Evolutionary conservation across 164 flowering plant genomes (phyloP).

Genomic region (Chloranthus sessilifolius): DNA sequence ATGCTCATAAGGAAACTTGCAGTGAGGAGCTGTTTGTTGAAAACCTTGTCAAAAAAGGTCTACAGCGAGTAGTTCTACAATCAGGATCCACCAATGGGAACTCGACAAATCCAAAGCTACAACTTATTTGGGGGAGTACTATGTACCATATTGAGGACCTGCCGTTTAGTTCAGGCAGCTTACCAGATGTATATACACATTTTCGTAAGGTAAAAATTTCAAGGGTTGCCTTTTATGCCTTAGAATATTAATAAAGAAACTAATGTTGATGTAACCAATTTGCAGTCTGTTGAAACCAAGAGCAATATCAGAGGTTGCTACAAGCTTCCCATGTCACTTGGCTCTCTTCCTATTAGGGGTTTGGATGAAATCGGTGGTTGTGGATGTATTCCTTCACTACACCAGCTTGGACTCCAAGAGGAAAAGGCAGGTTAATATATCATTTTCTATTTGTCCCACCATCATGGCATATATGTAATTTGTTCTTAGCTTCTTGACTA

Average conservation of each 20-base stretch:
- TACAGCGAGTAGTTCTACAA: slow-evolving; percentile 24
- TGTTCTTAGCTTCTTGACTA: no score
- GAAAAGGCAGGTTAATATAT: slow-evolving; percentile 46
- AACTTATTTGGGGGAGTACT: slow-evolving; percentile 82
- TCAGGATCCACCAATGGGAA: slow-evolving; percentile 12
- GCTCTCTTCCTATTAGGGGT: slow-evolving; percentile 46
- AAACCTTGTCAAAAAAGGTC: slow-evolving; percentile 33
- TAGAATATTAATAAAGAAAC: no score
- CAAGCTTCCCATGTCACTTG: slow-evolving; percentile 56
- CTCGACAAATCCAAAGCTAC: slow-evolving; percentile 33
- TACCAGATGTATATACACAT: slow-evolving; percentile 89
- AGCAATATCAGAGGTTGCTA: slow-evolving; percentile 50
- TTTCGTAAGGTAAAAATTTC: slow-evolving; percentile 81
- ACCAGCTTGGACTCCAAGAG: slow-evolving; percentile 46
- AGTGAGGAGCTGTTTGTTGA: slow-evolving; percentile 82
- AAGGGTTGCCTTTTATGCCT: not conserved
- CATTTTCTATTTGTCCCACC: not conserved
- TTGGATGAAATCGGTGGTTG: slow-evolving; percentile 47
- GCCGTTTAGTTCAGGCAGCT: slow-evolving; percentile 44
- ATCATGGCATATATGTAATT: not conserved
- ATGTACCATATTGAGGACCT: slow-evolving; percentile 91
- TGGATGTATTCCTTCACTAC: slow-evolving; percentile 65
- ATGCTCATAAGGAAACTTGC: slow-evolving; percentile 94
- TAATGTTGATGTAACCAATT: slow-evolving; percentile 5
- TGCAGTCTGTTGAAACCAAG: slow-evolving; percentile 82